phyloP scores from a whole-genome alignment of 768 basidiomycete genomes.

The Termitomyces sp. region DNA sequence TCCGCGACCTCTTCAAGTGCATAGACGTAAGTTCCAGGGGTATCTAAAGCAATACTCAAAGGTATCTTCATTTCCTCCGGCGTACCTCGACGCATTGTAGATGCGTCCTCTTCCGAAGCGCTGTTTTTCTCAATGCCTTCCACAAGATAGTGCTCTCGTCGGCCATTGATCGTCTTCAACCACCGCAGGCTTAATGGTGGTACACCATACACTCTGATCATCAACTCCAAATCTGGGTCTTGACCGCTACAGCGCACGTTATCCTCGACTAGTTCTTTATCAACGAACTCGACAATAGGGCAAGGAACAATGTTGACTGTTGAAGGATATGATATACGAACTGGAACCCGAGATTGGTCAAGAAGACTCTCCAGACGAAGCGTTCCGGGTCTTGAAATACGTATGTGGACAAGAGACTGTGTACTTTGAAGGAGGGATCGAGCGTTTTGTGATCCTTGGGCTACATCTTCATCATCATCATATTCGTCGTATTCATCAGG shows the following conservation, averaged over 20 bases:
- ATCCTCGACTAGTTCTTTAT: slow-evolving; percentile 29
- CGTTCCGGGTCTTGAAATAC: slow-evolving; percentile 65
- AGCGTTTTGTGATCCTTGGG: slow-evolving; percentile 24
- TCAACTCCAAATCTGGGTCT: slow-evolving; percentile 46
- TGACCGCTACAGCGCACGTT: slow-evolving; percentile 67
- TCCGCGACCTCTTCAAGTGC: slow-evolving; percentile 81
- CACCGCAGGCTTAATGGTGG: slow-evolving; percentile 76
- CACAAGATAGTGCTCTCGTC: slow-evolving; percentile 66
- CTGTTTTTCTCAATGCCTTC: slow-evolving; percentile 75
- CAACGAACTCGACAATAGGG: slow-evolving; percentile 65
- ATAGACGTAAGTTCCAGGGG: slow-evolving; percentile 65
- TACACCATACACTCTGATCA: slow-evolving; percentile 64
- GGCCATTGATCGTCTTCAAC: slow-evolving; percentile 63
- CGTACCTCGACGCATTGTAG: slow-evolving; percentile 8
- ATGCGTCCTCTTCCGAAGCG: slow-evolving; percentile 17
- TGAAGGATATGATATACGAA: slow-evolving; percentile 58
- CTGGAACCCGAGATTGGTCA: slow-evolving; percentile 65
- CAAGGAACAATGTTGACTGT: slow-evolving; percentile 78
- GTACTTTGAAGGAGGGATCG: slow-evolving; percentile 58
- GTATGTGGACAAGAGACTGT: slow-evolving; percentile 69
- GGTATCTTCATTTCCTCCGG: slow-evolving; percentile 65
- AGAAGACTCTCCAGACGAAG: slow-evolving; percentile 69
- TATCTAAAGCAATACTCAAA: slow-evolving; percentile 54
- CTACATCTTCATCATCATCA: slow-evolving; percentile 58
- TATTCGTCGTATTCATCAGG: slow-evolving; percentile 61